phyloP scores from a whole-genome alignment of 2,329 filamentous ascomycete species.

The Diaporthe sp. region DNA sequence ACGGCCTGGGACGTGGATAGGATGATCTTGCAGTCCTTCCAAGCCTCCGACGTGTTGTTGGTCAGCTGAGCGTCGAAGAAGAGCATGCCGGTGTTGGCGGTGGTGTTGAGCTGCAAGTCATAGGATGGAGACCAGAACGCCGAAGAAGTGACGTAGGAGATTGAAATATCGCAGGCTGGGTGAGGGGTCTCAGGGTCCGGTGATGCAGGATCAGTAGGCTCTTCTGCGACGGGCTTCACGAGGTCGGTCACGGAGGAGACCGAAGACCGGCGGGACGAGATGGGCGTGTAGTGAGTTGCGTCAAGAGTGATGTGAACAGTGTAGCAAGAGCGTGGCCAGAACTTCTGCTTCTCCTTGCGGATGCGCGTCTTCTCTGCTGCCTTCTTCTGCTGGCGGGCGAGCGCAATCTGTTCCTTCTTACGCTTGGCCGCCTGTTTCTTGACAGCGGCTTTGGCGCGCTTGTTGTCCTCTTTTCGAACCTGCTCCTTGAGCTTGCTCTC shows the following conservation, averaged over 20 bases:
- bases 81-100: slow-evolving; percentile 60
- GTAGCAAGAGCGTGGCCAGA: slow-evolving; percentile 63
- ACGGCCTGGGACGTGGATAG: slow-evolving; percentile 73
- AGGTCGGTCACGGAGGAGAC: slow-evolving; percentile 63
- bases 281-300: slow-evolving; percentile 52
- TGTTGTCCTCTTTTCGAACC: slow-evolving; percentile 40
- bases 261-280: slow-evolving; percentile 60
- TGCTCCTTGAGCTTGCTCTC: slow-evolving; percentile 43
- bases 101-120: slow-evolving; percentile 70
- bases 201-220: slow-evolving; percentile 51
- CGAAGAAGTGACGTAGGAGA: slow-evolving; percentile 69
- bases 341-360: slow-evolving; percentile 53
- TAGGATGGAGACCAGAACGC: slow-evolving; percentile 72
- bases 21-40: slow-evolving; percentile 68
- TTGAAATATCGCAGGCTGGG: slow-evolving; percentile 55
- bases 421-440: slow-evolving; percentile 50
- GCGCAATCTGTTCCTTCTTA: slow-evolving; percentile 49
- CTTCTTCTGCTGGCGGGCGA: slow-evolving; percentile 50
- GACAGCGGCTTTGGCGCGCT: slow-evolving; percentile 42
- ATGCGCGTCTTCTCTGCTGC: slow-evolving; percentile 57
- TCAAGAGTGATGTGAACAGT: slow-evolving; percentile 63
- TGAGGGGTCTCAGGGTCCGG: slow-evolving; percentile 40
- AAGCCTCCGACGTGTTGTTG: slow-evolving; percentile 72
- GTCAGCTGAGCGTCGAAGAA: slow-evolving; percentile 72
- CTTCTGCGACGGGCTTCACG: slow-evolving; percentile 61